Evolutionary conservation across 1,284 basidiomycete genomes (phyloP).

Genomic region (Leccinum angustisporum): DNA sequence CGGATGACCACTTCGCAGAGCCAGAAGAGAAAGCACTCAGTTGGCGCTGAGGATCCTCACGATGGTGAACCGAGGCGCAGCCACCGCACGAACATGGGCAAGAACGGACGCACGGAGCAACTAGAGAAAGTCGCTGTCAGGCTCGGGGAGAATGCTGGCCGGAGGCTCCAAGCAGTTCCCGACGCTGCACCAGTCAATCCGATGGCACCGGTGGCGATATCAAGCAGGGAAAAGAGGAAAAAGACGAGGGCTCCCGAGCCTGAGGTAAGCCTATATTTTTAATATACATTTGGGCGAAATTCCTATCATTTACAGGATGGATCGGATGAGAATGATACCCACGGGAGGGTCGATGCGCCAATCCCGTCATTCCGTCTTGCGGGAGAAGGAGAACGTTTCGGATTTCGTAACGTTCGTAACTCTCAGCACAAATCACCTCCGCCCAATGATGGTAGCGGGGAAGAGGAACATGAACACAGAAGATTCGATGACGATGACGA

Average conservation of each 20-base stretch:
- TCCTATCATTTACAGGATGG: neutral
- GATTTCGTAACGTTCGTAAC: neutral
- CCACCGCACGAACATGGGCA: neutral
- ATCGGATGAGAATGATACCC: neutral
- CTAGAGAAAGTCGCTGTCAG: too few species aligned
- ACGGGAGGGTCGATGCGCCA: neutral
- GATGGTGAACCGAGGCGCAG: neutral
- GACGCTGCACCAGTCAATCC: neutral
- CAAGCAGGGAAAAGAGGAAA: neutral
- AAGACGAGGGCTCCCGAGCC: neutral
- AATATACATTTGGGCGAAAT: neutral
- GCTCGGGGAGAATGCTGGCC: neutral
- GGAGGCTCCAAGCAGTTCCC: neutral
- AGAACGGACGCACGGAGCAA: too few species aligned
- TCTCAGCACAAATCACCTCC: neutral
- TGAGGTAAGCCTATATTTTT: neutral
- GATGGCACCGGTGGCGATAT: neutral
- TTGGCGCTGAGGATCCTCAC: neutral
- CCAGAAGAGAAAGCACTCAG: neutral
- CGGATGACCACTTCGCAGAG: neutral
- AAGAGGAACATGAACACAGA: neutral
- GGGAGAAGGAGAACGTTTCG: neutral
- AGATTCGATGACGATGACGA: neutral
- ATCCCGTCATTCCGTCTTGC: neutral
- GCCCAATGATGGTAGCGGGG: neutral